Evolutionary conservation across 2,329 filamentous ascomycete genomes (phyloP).

Genomic region (Bipolaris bicolor): DNA sequence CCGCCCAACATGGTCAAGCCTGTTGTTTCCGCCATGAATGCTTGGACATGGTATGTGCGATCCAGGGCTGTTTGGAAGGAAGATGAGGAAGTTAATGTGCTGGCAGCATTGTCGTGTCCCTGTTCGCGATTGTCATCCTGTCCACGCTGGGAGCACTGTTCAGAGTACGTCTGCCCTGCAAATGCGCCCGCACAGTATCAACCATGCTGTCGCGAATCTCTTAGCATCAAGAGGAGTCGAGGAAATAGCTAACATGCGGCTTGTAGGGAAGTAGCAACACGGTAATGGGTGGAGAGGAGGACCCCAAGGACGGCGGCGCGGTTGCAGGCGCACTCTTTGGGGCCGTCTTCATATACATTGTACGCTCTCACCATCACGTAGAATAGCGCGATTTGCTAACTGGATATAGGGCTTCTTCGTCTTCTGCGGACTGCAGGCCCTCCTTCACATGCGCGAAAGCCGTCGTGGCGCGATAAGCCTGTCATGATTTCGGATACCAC

Average conservation of each 20-base stretch:
- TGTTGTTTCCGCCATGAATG: slow-evolving; percentile 87
- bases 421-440: slow-evolving; percentile 89
- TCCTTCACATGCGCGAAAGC: slow-evolving; percentile 82
- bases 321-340: slow-evolving; percentile 87
- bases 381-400: slow-evolving; percentile 3
- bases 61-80: neutral
- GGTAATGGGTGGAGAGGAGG: slow-evolving; percentile 75
- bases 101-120: slow-evolving; percentile 51
- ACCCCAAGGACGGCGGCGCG: slow-evolving; percentile 73
- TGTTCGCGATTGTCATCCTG: slow-evolving; percentile 70
- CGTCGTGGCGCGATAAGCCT: slow-evolving; percentile 84
- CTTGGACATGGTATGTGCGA: slow-evolving; percentile 83
- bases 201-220: neutral
- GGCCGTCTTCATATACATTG: slow-evolving; percentile 85
- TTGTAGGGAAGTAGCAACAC: slow-evolving; percentile 73
- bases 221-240: neutral
- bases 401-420: slow-evolving; percentile 73
- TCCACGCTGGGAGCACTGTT: slow-evolving; percentile 74
- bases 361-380: slow-evolving; percentile 60
- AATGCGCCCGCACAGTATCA: neutral
- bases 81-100: slow-evolving; percentile 42
- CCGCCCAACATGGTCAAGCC: slow-evolving; percentile 86
- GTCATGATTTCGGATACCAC: slow-evolving; percentile 48
- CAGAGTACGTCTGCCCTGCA: slow-evolving; percentile 58
- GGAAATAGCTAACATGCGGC: slow-evolving; percentile 25